Evolutionary conservation across 306 rosid species (phyloP).

Genomic region (Potentilla sterilis): DNA sequence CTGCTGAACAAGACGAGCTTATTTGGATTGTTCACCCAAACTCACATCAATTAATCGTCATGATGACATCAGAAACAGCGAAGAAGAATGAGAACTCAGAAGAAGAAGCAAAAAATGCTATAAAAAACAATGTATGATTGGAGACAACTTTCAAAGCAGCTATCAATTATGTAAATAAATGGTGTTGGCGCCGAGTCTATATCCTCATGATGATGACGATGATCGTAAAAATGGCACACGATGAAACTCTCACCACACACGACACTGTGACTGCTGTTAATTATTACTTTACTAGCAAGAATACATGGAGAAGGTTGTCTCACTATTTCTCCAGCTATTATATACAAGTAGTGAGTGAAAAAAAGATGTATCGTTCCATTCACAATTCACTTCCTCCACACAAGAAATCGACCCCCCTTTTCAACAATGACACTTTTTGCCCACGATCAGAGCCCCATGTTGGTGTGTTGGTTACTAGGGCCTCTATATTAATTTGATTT

Average conservation of each 20-base stretch:
- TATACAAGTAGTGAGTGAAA: background rate
- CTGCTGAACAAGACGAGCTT: background rate
- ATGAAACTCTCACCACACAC: conserved; percentile 18
- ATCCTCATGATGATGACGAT: conserved; percentile 11
- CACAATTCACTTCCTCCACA: background rate
- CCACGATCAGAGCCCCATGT: background rate
- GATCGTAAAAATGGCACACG: background rate
- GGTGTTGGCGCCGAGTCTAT: conserved; percentile 8
- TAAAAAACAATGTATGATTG: background rate
- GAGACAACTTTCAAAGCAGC: conserved; percentile 17
- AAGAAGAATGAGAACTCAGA: background rate
- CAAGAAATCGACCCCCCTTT: background rate
- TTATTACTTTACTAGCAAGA: background rate
- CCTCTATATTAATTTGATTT: too few relatives aligned
- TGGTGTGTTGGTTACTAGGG: background rate
- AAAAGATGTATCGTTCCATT: background rate
- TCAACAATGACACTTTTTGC: background rate
- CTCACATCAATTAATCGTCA: background rate
- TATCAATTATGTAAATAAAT: background rate
- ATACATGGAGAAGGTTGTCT: background rate
- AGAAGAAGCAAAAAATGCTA: background rate
- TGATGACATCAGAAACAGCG: background rate
- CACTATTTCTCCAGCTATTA: background rate
- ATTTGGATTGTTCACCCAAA: background rate
- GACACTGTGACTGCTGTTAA: background rate